Evolutionary conservation across 2,329 filamentous ascomycete genomes (phyloP).

Genomic region (Cytospora paraplurivora): DNA sequence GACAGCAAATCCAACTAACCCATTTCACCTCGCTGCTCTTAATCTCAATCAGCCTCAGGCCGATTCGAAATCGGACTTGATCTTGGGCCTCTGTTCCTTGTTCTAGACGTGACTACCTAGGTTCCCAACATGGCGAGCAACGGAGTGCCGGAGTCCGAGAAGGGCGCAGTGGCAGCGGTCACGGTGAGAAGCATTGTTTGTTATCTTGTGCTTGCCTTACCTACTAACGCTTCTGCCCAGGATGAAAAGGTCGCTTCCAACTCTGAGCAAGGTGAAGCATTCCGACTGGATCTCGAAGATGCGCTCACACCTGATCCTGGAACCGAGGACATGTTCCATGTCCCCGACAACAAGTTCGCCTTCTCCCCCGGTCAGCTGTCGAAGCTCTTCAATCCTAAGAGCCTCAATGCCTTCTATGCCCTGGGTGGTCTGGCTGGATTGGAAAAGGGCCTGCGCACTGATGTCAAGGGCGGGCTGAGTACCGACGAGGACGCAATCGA

Average conservation of each 20-base stretch:
- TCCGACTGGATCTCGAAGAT: constrained; percentile 45
- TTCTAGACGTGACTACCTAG: not conserved
- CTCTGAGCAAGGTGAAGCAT: constrained; percentile 22
- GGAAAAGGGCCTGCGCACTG: constrained; percentile 71
- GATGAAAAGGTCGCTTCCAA: constrained; percentile 21
- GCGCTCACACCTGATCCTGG: constrained; percentile 70
- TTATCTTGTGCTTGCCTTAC: not conserved
- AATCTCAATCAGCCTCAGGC: not conserved
- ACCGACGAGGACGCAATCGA: constrained; percentile 67
- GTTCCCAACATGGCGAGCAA: constrained; percentile 16
- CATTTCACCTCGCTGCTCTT: not conserved
- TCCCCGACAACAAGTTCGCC: constrained; percentile 70
- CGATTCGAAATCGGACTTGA: not conserved
- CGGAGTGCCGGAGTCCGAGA: constrained; percentile 12
- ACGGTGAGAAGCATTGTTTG: not conserved
- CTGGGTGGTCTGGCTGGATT: constrained; percentile 72
- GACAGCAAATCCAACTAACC: not conserved
- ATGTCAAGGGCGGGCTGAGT: constrained; percentile 66
- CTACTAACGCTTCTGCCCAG: not conserved
- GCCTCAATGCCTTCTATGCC: constrained; percentile 71
- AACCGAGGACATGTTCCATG: constrained; percentile 68
- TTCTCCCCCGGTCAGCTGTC: constrained; percentile 73
- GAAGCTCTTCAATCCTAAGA: constrained; percentile 82
- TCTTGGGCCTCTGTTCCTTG: not conserved
- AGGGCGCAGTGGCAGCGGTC: constrained; percentile 4